These are phyloP conservation scores for Apiotrichum laibachii DNA, from an alignment of 1,284 basidiomycete genomes.

Conservation along the genomic window DNA sequence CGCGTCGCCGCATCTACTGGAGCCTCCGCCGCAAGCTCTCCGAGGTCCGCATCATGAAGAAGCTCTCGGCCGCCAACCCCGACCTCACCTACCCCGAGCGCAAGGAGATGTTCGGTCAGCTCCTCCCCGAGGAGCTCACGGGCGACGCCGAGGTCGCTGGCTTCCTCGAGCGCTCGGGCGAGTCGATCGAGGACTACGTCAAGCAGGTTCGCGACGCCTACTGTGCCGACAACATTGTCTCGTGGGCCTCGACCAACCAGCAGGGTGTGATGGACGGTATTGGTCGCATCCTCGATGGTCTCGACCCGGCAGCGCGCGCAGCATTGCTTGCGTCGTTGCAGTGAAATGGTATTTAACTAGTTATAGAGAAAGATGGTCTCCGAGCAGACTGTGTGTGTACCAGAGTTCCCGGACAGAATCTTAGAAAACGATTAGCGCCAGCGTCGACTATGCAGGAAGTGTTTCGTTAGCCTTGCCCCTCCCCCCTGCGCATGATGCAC, in stretches of 20 bases:
- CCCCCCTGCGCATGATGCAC: no score
- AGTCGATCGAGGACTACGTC: conserved; percentile 39
- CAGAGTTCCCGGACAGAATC: no score
- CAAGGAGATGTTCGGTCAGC: conserved; percentile 38
- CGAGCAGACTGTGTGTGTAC: no score
- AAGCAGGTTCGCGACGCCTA: conserved; percentile 41
- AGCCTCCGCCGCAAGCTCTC: conserved; percentile 65
- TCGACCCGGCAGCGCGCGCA: conserved; percentile 69
- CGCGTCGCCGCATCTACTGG: conserved; percentile 95
- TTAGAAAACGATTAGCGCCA: no score
- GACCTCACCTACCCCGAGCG: conserved; percentile 46
- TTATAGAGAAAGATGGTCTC: no score
- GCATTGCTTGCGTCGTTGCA: conserved; percentile 55
- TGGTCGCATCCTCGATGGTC: conserved; percentile 56
- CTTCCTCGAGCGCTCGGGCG: conserved; percentile 48
- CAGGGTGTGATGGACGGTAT: conserved; percentile 45
- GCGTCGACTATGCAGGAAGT: no score
- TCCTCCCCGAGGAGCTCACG: conserved; percentile 39
- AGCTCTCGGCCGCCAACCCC: conserved; percentile 50
- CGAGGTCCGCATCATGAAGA: conserved; percentile 53
- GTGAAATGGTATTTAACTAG: background rate
- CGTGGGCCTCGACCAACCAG: conserved; percentile 45
- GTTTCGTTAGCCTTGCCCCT: no score
- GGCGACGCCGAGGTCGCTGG: conserved; percentile 46
- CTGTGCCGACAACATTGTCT: conserved; percentile 41